Evolutionary conservation across 2,329 filamentous ascomycete genomes (phyloP), one percentile per base, ranked within the genome.

Genomic region (Pyrenochaeta sp.): DNA sequence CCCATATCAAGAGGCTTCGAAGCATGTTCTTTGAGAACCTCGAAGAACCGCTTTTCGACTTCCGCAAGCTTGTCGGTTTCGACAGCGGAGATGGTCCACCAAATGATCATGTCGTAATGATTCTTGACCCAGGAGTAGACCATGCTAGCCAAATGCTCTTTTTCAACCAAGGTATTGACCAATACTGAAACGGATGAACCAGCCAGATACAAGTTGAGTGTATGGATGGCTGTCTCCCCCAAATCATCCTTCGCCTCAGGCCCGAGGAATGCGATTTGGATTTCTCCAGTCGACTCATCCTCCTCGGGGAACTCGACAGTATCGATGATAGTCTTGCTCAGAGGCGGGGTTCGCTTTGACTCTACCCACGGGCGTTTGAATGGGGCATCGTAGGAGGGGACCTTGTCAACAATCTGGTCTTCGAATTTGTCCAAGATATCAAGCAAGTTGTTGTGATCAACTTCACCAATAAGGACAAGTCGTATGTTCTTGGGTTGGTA

Each of bases 401-500:
- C 88, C 51, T 90, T 85, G 53, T 90, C 83, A 50, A 92, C 76
- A 61, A 97, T 93, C 20, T 88, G 88, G 49, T 88, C 85, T 70
- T 99, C 94, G 63, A 99, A 99, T 17, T 85, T 78, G 61, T 96
- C 90, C 22, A 99, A 75, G 32, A 95, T 90, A 21, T 86, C 74
- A 15, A 97, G 75, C 44, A 99, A 80, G 60, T 95, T 81, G 0
- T 82, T 75, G 65, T 96, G 89, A 63, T 96, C 85, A 2, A 96
- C 84, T 70, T 96, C 91, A 29, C 94, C 94, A n/a, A 95, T 87
- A 46, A 99, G 85, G 18, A 96, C 83, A 19, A 99, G 76, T 53
- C 92, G 95, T 47, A 99, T 77, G 63, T 99, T 99, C 68, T 92
- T 93, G 3, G 94, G 94, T 68, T 97, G 93, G 65, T 99, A 99